Base-by-base conservation (phyloP, 129 eudicot species). In the Lactuca sativa region DNA sequence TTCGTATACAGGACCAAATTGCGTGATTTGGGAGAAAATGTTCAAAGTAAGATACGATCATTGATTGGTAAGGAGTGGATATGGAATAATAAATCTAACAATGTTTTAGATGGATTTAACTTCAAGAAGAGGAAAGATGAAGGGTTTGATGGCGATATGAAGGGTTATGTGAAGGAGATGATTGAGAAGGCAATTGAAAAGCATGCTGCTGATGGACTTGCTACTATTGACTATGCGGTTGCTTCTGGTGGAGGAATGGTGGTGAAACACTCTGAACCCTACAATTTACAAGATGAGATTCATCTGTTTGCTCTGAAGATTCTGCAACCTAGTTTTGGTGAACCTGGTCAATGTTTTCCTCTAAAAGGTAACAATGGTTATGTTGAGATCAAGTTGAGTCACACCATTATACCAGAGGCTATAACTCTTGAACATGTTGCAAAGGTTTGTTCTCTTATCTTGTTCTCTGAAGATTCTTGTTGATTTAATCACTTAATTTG, bases 171-270 rank as follows among this genome's bases (percentile, higher is more conserved):
- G 3, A 70, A 72, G 81, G 78, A 77, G 56, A 54, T 89, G 5
- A 84, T 89, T n/a, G 80, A 60, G 77, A 79, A 68, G 41, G 96
- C 86, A 80, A 83, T 89, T 56, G 87, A 81, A 62, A 89, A 59
- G 71, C 96, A 89, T 62, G 92, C 87, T 4, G 87, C 92, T 1
- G 96, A 89, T 77, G 96, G 96, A 34, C 61, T 89, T 25, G 96
- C 92, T 9, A 76, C 66, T 80, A 85, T 83, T 16, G 96, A 89
- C 47, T 89, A 86, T 74, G 96, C 96, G 0, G 53, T 82, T 76
- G 85, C 62, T 0, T 41, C 83, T 0, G 92, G 77, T 7, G 96
- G 96, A 14, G 86, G 64, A 0, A 59, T 0, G 70, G 90, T 89
- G 54, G 74, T 83, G 66, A 74, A 60, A 64, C 92, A 89, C 64